phyloP scores from a whole-genome alignment of 257 asterid species.

The Solanum lycopersicoides region DNA sequence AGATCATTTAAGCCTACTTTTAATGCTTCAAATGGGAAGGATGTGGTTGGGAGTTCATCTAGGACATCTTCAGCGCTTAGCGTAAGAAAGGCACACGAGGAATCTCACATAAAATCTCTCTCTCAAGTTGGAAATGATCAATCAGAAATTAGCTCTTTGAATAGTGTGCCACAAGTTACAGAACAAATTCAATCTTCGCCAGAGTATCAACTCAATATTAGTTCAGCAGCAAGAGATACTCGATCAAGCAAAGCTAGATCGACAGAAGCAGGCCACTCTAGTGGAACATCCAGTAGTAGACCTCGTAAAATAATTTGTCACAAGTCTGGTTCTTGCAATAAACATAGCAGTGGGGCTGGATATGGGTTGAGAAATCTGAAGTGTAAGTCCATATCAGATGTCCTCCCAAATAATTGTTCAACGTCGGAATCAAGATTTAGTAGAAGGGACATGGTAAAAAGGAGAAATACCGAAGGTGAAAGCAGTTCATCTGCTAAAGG shows the following conservation, averaged over 20 bases:
- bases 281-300: conserved; percentile 16
- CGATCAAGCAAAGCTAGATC: conserved; percentile 12
- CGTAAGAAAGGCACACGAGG: conserved; percentile 13
- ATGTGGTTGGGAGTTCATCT: conserved; percentile 23
- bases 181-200: conserved; percentile 7
- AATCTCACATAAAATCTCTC: conserved; percentile 18
- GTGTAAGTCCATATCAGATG: conserved; percentile 37
- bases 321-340: conserved; percentile 16
- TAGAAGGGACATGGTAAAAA: conserved; percentile 23
- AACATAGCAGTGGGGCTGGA: conserved; percentile 17
- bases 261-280: conserved; percentile 21
- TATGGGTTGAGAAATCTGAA: conserved; percentile 32
- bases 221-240: conserved; percentile 4
- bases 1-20: conserved; percentile 23
- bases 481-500: conserved; percentile 35
- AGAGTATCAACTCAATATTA: conserved; percentile 6
- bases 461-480: conserved; percentile 41
- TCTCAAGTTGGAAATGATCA: conserved; percentile 20
- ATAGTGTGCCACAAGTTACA: conserved; percentile 12
- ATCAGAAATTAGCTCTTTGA: conserved; percentile 20
- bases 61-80: conserved; percentile 9
- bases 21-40: conserved; percentile 30
- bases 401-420: conserved; percentile 25
- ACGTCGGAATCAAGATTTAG: conserved; percentile 21
- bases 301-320: conserved; percentile 16